Conservation (phyloP, 2,329 filamentous ascomycete species). For the Penicillium fuscoglaucum region DNA sequence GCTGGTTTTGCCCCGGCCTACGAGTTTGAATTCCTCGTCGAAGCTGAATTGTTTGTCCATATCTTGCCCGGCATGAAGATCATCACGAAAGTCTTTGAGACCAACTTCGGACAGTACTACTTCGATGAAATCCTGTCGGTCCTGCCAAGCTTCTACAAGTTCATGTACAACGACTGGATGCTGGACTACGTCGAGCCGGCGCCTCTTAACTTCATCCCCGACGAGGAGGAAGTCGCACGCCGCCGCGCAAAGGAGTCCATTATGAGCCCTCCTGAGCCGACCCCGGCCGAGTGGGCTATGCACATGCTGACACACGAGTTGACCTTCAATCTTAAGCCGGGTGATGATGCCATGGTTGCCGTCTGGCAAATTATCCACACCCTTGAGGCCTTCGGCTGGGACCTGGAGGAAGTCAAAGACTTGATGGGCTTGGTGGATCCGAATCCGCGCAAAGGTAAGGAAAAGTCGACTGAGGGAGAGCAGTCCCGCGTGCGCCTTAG, state of each 20-base stretch:
- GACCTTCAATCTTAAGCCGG: too few relatives aligned
- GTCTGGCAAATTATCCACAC: background rate
- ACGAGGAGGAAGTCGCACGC: background rate
- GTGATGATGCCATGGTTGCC: background rate
- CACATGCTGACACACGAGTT: background rate
- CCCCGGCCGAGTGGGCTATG: background rate
- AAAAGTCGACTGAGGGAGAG: too few relatives aligned
- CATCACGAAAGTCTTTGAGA: conserved; percentile 54
- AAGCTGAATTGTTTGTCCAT: conserved; percentile 58
- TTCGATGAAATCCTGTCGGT: conserved; percentile 60
- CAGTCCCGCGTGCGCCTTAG: background rate
- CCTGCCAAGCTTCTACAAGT: conserved; percentile 63
- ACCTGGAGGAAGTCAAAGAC: background rate
- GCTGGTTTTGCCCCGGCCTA: conserved; percentile 20
- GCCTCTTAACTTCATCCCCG: background rate
- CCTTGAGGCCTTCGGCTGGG: background rate
- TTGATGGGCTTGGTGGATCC: background rate
- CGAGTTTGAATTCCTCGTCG: conserved; percentile 64
- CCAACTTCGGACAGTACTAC: conserved; percentile 63
- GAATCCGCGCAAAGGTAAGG: background rate
- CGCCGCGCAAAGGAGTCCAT: conserved; percentile 2
- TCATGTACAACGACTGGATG: conserved; percentile 70
- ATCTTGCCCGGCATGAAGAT: conserved; percentile 68
- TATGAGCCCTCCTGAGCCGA: background rate
- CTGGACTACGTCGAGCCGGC: conserved; percentile 61